Base-by-base conservation (phyloP, 2,329 filamentous ascomycete species). In the Ophiostoma piceae region DNA sequence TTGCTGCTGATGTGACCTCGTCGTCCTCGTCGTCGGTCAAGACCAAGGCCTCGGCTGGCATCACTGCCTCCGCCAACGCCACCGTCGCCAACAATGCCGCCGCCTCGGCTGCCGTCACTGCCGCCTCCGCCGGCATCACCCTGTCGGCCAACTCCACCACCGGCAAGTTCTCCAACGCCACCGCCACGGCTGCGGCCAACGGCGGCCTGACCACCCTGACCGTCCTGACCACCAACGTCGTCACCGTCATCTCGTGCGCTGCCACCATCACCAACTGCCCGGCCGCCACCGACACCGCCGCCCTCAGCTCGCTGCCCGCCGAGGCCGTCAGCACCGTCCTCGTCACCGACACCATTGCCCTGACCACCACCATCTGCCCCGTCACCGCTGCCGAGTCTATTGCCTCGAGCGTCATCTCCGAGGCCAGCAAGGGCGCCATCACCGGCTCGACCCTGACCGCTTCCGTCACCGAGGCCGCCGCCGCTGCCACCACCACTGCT, bases 281-380 rank as follows among this genome's bases (percentile, higher is more conserved):
- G 2, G 74, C 72, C 5, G 57, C 70, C 14, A 80, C 79, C 65
- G 76, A 81, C 67, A 74, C 76, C 37, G 74, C 77, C 8, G 81
- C 79, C 78, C 80, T 79, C 41, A 72, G 77, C 65, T 69, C 75
- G 39, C 75, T 79, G 57, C 76, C 78, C 11, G 68, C 74, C 47
- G 73, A 74, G 65, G 76, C 76, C 12, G 74, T 77, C n/a, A 72
- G 73, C 62, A 77, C 76, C 57, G 75, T 77, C 66, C 73, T 80
- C 35, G 79, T 82, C 37, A 82, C 80, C 12, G 77, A 80, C 71
- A 79, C 77, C 22, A 73, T 80, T 68, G 73, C 77, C 39, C 74
- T 82, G 22, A 77, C 78, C 68, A 79, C 78, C 65, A 79, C 79
- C 57, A 75, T 81, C 71, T 82, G 80, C 79, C 80, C 81, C 69